Evolutionary conservation across 495 filamentous ascomycete species (phyloP).

Genomic region (Cercophora scortea): DNA sequence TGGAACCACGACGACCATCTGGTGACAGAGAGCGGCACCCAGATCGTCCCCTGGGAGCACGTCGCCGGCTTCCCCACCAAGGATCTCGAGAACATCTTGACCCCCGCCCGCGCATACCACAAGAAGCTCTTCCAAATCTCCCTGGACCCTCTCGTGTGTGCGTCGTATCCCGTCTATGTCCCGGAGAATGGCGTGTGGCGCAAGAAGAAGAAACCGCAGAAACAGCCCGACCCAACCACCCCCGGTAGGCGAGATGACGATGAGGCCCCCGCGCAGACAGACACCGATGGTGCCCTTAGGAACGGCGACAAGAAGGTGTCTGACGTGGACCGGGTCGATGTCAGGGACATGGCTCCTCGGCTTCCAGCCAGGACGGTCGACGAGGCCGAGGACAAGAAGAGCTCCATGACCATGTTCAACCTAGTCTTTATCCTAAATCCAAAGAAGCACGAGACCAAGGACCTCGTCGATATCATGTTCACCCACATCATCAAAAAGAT

Average conservation of each 20-base stretch:
- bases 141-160: slow-evolving; percentile 74
- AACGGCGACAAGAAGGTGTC: slow-evolving; percentile 12
- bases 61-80: slow-evolving; percentile 68
- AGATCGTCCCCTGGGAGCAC: slow-evolving; percentile 65
- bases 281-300: slow-evolving; percentile 8
- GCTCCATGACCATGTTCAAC: slow-evolving; percentile 90
- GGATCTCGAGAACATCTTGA: slow-evolving; percentile 76
- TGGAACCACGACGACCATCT: slow-evolving; percentile 52
- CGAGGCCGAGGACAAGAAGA: slow-evolving; percentile 48
- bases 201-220: slow-evolving; percentile 58
- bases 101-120: slow-evolving; percentile 71
- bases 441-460: slow-evolving; percentile 64
- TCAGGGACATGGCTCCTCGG: slow-evolving; percentile 28
- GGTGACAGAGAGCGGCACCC: slow-evolving; percentile 42
- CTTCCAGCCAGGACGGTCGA: slow-evolving; percentile 26
- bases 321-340: slow-evolving; percentile 27
- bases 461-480: slow-evolving; percentile 71
- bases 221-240: slow-evolving; percentile 3
- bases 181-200: slow-evolving; percentile 80
- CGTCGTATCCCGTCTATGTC: slow-evolving; percentile 83
- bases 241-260: slow-evolving; percentile 22
- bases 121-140: slow-evolving; percentile 82
- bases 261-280: slow-evolving; percentile 3
- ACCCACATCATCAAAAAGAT: slow-evolving; percentile 83
- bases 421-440: slow-evolving; percentile 86